Conservation (phyloP, 2,329 filamentous ascomycete species). For the Nemania sp. region DNA sequence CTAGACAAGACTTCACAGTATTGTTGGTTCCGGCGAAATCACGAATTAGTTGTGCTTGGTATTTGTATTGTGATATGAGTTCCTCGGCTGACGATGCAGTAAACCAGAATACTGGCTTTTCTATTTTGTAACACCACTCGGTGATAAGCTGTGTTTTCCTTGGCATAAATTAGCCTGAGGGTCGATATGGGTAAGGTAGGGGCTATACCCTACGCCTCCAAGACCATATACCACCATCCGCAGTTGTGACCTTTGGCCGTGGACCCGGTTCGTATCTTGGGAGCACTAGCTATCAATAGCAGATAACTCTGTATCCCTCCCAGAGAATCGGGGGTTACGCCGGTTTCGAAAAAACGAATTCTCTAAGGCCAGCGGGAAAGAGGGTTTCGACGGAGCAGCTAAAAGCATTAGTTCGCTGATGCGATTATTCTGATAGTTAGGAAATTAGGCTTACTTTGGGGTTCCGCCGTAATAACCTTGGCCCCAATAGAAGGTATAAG, state of each 20-base stretch:
- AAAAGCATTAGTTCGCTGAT: too few species aligned
- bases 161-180: background rate
- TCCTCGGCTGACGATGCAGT: background rate
- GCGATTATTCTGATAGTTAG: too few species aligned
- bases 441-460: too few species aligned
- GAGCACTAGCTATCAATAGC: background rate
- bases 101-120: background rate
- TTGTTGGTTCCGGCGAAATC: background rate
- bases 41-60: background rate
- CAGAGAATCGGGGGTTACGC: background rate
- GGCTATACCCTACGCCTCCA: background rate
- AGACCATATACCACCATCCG: background rate
- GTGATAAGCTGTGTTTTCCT: background rate
- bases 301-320: background rate
- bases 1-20: background rate
- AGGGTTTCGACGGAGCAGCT: too few species aligned
- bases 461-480: too few species aligned
- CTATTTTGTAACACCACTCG: background rate
- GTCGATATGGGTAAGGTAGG: background rate
- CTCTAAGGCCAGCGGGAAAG: too few species aligned
- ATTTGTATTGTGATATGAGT: background rate
- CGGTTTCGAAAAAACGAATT: background rate
- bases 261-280: background rate
- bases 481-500: too few species aligned
- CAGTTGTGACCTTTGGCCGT: background rate